phyloP scores from a whole-genome alignment of 2,329 filamentous ascomycete species.

The Didymosphaeria variabile region DNA sequence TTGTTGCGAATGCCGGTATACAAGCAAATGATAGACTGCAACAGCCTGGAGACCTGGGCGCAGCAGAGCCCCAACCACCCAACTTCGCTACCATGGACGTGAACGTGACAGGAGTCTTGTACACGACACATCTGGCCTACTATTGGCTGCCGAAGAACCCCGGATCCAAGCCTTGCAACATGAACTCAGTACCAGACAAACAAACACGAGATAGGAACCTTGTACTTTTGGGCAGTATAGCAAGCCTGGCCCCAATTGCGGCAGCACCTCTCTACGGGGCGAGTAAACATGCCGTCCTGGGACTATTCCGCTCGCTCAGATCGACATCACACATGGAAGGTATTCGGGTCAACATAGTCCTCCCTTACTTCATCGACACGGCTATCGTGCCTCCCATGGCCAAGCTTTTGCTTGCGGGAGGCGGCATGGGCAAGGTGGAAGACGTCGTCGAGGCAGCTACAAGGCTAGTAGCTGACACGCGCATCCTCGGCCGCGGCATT shows the following conservation, averaged over 20 bases:
- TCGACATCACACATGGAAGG: constrained; percentile 58
- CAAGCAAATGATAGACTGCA: constrained; percentile 57
- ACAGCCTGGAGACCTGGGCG: constrained; percentile 55
- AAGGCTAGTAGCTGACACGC: constrained; percentile 67
- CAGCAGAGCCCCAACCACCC: constrained; percentile 59
- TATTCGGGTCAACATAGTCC: constrained; percentile 71
- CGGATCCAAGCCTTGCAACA: constrained; percentile 47
- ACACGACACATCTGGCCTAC: constrained; percentile 71
- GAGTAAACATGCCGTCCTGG: constrained; percentile 73
- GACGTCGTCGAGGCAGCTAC: constrained; percentile 73
- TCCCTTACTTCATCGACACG: constrained; percentile 72
- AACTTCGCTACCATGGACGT: constrained; percentile 66
- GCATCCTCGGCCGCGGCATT: constrained; percentile 66
- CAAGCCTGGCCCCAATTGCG: constrained; percentile 58
- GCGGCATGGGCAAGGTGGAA: constrained; percentile 60
- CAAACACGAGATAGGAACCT: constrained; percentile 64
- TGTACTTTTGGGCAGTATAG: constrained; percentile 70
- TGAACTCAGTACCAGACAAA: constrained; percentile 39
- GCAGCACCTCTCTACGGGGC: constrained; percentile 64
- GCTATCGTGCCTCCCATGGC: constrained; percentile 62
- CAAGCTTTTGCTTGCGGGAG: constrained; percentile 65
- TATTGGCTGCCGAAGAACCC: constrained; percentile 66
- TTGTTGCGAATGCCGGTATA: constrained; percentile 74
- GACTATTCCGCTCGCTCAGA: constrained; percentile 69
- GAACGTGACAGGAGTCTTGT: constrained; percentile 70